Evolutionary conservation across 257 asterid genomes (phyloP), one percentile per base, ranked within the genome.

Genomic region (Salvia splendens): DNA sequence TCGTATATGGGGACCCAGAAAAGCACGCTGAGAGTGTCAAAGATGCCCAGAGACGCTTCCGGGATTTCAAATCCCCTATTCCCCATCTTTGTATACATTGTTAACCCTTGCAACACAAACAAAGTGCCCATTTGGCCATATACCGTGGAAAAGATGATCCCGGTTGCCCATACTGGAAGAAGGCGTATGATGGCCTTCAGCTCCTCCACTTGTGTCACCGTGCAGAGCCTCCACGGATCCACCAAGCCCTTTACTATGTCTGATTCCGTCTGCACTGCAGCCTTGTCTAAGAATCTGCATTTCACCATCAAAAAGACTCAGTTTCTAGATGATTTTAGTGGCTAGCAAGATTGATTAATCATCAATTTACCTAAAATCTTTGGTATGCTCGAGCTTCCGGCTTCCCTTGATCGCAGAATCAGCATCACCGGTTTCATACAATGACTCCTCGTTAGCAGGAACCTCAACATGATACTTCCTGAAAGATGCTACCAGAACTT

Each of bases 1-100:
- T 84, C 91, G 24, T 89, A 89, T 6, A 89, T 15, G 0, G 96
- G 96, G 9, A 89, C 96, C 94, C 96, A 89, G 71, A 89, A 83
- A 3, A 86, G 67, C 14, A 84, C 88, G 12, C 92, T 84, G 11
- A 86, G 84, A 0, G 88, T 80, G 88, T 86, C 94, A 8, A 89
- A 89, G 24, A 86, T 83, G 73, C 89, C 64, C 2, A 86, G 83
- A 0, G 94, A 88, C 2, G 96, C 91, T 8, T 82, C 82, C 10
- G 94, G 94, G 74, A 86, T 86, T 28, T 78, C 30, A 62, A 89
- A 89, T 71, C 40, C 42, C n/a, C 81, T 71, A 36, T 75, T 75
- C 1, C 95, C 92, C 2, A 84, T 50, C 0, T 49, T 65, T 8
- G 92, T 58, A 11, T 89, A 35, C 89, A 89, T 81, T 56, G 82